Conservation (phyloP, 148 eudicot species). For the Rheum nobile region DNA sequence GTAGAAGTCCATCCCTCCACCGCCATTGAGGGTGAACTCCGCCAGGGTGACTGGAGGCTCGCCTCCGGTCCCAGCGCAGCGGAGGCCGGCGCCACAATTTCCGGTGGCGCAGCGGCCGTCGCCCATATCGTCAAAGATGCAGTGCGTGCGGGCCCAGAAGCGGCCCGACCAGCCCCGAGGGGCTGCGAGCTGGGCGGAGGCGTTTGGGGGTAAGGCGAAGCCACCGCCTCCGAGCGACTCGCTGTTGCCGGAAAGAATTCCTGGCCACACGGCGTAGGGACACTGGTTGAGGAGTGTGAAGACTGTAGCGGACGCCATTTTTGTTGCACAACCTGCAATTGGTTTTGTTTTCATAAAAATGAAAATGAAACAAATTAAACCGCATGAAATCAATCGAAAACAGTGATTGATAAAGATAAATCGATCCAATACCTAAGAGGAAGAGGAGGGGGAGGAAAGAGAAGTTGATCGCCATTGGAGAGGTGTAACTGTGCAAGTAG, state of each 20-base stretch:
- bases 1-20: neutral
- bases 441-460: neutral
- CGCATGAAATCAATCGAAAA: neutral
- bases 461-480: neutral
- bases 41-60: neutral
- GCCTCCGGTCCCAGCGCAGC: neutral
- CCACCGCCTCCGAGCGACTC: neutral
- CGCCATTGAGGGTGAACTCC: neutral
- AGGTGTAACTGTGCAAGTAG: neutral
- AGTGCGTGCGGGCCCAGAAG: conserved; percentile 4
- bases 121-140: neutral
- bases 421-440: neutral
- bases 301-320: neutral
- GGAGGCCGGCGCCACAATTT: neutral
- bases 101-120: neutral
- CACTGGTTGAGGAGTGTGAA: conserved; percentile 1
- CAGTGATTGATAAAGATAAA: neutral
- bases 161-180: neutral
- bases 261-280: neutral
- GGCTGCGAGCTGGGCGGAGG: neutral
- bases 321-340: neutral
- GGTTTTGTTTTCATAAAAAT: too few species aligned
- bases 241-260: neutral
- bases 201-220: neutral
- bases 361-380: neutral